Percentiles rank a stretch among this genome's conserved stretches.
These are phyloP conservation scores for Debaryomycetaceae sp. DNA, from an alignment of 1,139 yeast genomes.

Conservation along the genomic window DNA sequence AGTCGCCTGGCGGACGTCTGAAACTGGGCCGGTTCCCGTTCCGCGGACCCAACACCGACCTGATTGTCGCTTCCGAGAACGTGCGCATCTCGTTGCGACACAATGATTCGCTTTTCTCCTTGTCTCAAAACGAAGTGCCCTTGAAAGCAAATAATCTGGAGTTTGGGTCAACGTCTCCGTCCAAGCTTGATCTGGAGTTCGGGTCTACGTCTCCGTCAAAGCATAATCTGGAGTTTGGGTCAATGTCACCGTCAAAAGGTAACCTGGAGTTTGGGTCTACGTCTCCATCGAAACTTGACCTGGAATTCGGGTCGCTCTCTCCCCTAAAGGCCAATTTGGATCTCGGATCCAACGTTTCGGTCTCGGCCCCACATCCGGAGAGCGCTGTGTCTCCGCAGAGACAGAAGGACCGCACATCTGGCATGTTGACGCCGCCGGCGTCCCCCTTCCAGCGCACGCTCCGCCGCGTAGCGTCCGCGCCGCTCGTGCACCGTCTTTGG, in stretches of 20 bases:
- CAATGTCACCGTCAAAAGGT: too few species aligned
- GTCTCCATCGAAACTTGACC: neutral
- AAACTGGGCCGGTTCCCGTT: too few species aligned
- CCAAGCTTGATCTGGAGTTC: neutral
- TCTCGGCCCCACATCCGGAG: neutral
- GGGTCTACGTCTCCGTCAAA: too few species aligned
- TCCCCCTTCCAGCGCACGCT: constrained; percentile 43
- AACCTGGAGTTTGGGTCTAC: too few species aligned
- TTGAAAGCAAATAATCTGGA: constrained; percentile 13
- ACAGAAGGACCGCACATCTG: constrained; percentile 1
- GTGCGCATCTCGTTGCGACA: constrained; percentile 30
- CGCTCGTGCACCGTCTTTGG: constrained; percentile 38
- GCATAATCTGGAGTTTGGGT: too few species aligned
- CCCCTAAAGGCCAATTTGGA: too few species aligned
- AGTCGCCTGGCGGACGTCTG: too few species aligned
- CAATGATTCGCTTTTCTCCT: constrained; percentile 30
- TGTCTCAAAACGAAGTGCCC: constrained; percentile 10
- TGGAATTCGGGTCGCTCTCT: too few species aligned
- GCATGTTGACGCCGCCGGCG: constrained; percentile 7
- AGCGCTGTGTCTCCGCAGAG: constrained; percentile 1
- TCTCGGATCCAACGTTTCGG: too few species aligned
- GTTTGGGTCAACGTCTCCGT: neutral
- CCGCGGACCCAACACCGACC: too few species aligned
- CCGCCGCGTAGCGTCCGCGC: constrained; percentile 76
- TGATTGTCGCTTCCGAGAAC: too few species aligned